Base-by-base conservation (phyloP, 805 yeast species). In the Wickerhamiella domercqiae region DNA sequence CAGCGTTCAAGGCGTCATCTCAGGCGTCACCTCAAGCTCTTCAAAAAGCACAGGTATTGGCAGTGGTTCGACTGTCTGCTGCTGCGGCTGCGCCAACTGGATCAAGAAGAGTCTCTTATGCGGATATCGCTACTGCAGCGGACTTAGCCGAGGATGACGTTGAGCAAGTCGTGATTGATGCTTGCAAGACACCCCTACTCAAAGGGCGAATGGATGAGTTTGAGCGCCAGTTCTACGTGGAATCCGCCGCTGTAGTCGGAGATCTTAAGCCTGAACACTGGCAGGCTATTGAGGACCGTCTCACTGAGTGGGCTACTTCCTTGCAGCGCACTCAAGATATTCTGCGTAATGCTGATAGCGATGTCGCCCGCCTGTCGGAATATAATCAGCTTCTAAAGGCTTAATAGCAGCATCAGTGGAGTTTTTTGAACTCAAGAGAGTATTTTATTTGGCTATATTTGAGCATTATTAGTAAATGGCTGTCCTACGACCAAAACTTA, bases 171-270 rank as follows among this genome's bases (percentile, higher is more conserved):
- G 51, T 62, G 25, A 60, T 63, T 34, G 64, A 62, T 37, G 60
- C 63, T 21, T 58, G 62, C 42, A 55, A 62, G 39, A 61, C 63
- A 3, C 63, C 62, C 4, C 55, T 63, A 14, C 47, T 63, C 18
- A 54, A 57, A 46, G 68, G 68, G 42, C 57, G 65, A 39, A 55
- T 63, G 53, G 53, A 60, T 41, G 68, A 63, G 51, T 50, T 60
- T 25, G 50, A 51, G 32, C 45, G 52, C 43, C 44, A 43, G 34
- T 59, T 63, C 42, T 46, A 48, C 35, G 50, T 64, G 16, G 66
- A 61, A 49, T 44, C 58, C 18, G 59, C 60, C 22, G 39, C 50
- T 15, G 46, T 54, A 13, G 48, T 60, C 15, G 64, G 67, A 17
- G 49, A 53, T 18, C 52, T 63, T 37, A 56, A 53, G n/a, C 39